These are phyloP conservation scores for Tagetes patula DNA, from an alignment of 129 eudicot species.

Conservation along the genomic window DNA sequence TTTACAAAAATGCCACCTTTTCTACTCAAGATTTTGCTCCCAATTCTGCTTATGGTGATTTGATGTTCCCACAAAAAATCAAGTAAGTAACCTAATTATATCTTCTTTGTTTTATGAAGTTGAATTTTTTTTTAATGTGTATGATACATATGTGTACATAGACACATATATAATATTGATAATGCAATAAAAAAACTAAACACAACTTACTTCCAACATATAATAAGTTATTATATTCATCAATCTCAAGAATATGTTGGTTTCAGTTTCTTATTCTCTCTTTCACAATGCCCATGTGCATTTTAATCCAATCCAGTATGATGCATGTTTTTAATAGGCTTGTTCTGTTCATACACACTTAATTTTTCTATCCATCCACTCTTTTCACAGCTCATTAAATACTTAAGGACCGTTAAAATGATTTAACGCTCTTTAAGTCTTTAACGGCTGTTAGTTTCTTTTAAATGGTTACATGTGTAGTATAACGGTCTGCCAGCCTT, in stretches of 20 bases:
- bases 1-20: conserved; percentile 30
- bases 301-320: conserved; percentile 23
- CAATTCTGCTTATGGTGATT: conserved; percentile 26
- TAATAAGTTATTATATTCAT: conserved; percentile 24
- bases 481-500: no score
- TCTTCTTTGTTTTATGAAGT: conserved; percentile 10
- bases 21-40: conserved; percentile 23
- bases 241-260: conserved; percentile 32
- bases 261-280: conserved; percentile 38
- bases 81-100: conserved; percentile 27
- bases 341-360: no score
- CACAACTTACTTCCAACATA: not conserved
- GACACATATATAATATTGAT: conserved; percentile 14
- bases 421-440: no score
- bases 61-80: conserved; percentile 33
- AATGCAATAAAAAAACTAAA: not conserved
- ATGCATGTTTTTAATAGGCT: no score
- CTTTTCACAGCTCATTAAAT: no score
- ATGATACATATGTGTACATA: not conserved
- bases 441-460: no score
- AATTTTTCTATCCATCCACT: no score
- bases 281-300: conserved; percentile 38
- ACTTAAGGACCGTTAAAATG: no score
- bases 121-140: not conserved
- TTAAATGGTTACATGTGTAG: no score